A percentile compares a stretch with the other conserved stretches of the same genome.
These are phyloP conservation scores for Alternaria incomplexa DNA, from an alignment of 2,329 filamentous ascomycete genomes.

Conservation along the genomic window DNA sequence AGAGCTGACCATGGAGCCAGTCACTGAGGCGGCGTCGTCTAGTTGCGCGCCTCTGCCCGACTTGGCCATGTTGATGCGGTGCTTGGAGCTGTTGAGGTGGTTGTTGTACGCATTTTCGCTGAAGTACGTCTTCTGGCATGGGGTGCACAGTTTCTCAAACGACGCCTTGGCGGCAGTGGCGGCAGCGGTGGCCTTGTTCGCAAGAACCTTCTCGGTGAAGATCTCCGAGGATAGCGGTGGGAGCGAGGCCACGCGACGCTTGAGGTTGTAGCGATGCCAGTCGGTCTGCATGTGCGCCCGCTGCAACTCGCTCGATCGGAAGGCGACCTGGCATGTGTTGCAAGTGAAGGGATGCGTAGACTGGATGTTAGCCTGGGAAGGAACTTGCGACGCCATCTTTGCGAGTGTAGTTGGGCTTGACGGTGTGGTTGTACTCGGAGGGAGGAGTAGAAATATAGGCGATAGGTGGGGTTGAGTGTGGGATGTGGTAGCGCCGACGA, in stretches of 20 bases:
- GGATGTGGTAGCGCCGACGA: slow-evolving; percentile 15
- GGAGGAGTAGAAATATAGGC: slow-evolving; percentile 23
- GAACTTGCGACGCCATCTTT: slow-evolving; percentile 43
- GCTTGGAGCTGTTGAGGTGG: slow-evolving; percentile 89
- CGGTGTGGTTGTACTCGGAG: slow-evolving; percentile 2
- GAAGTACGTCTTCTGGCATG: slow-evolving; percentile 91
- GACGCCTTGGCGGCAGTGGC: slow-evolving; percentile 87
- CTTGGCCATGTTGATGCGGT: slow-evolving; percentile 70
- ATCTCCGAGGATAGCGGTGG: slow-evolving; percentile 90
- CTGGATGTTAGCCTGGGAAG: slow-evolving; percentile 45
- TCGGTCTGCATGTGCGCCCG: slow-evolving; percentile 97
- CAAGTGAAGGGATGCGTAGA: slow-evolving; percentile 85
- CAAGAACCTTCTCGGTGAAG: slow-evolving; percentile 94
- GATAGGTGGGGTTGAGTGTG: slow-evolving; percentile 35
- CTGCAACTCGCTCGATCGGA: slow-evolving; percentile 91
- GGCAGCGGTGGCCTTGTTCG: slow-evolving; percentile 82
- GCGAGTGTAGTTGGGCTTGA: slow-evolving; percentile 4
- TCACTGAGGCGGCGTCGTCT: slow-evolving; percentile 70
- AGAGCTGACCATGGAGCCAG: slow-evolving; percentile 79
- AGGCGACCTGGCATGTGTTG: slow-evolving; percentile 97
- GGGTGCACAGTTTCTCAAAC: slow-evolving; percentile 81
- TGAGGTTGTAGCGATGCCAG: slow-evolving; percentile 98
- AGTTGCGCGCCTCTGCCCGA: slow-evolving; percentile 45
- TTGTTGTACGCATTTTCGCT: slow-evolving; percentile 96
- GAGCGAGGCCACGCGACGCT: slow-evolving; percentile 87